Percentiles rank a stretch among this genome's conserved stretches.
phyloP scores from a whole-genome alignment of 2,329 filamentous ascomycete species.

The Xylariaceae sp. region DNA sequence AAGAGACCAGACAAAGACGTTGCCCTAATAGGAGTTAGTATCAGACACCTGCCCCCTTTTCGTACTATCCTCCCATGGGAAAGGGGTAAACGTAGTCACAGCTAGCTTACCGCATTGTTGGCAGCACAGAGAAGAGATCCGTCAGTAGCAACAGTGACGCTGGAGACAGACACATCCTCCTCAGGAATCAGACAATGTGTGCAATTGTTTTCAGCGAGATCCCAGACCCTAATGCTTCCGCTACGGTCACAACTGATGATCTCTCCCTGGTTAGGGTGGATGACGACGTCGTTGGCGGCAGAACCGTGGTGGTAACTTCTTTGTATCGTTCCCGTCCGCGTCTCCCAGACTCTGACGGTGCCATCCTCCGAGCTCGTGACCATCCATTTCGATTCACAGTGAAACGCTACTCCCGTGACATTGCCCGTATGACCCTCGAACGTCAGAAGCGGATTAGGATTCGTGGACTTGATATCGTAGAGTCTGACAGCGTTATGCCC shows the following conservation, averaged over 20 bases:
- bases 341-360: slow-evolving; percentile 97
- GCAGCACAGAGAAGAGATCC: slow-evolving; percentile 88
- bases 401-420: slow-evolving; percentile 93
- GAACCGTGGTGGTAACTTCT: slow-evolving; percentile 87
- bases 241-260: slow-evolving; percentile 93
- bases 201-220: slow-evolving; percentile 93
- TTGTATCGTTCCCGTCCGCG: slow-evolving; percentile 76
- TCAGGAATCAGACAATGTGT: slow-evolving; percentile 94
- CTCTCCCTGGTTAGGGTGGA: slow-evolving; percentile 97
- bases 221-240: slow-evolving; percentile 93
- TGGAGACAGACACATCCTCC: slow-evolving; percentile 88
- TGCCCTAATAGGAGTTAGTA: slow-evolving; percentile 55
- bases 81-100: neutral
- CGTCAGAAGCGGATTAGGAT: slow-evolving; percentile 84
- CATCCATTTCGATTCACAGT: slow-evolving; percentile 99
- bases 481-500: slow-evolving; percentile 84
- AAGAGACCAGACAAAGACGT: slow-evolving; percentile 96
- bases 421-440: slow-evolving; percentile 97
- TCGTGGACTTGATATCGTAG: slow-evolving; percentile 98
- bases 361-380: slow-evolving; percentile 96
- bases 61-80: neutral
- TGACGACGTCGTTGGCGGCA: slow-evolving; percentile 96
- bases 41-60: neutral
- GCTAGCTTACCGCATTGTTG: slow-evolving; percentile 68
- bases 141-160: slow-evolving; percentile 92